A percentile compares a stretch with the other conserved stretches of the same genome.
phyloP scores from a whole-genome alignment of 306 rosid genomes.

The Cucumis cinereus region DNA sequence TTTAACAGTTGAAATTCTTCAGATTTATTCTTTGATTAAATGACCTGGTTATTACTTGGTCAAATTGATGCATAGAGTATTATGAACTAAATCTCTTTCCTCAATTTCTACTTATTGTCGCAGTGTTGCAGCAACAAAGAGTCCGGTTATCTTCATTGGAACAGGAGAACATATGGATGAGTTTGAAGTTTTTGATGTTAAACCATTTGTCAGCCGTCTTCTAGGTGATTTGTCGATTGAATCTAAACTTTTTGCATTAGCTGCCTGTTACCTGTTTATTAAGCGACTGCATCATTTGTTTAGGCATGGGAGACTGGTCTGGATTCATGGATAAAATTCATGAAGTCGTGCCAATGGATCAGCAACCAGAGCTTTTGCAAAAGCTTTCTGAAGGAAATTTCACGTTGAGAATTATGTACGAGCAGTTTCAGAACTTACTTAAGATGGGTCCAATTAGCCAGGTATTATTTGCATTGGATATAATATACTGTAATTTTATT shows the following conservation, averaged over 20 bases:
- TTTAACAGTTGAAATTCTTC: neutral
- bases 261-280: neutral
- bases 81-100: conserved; percentile 1
- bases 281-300: conserved; percentile 1
- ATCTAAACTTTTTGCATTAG: neutral
- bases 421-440: conserved; percentile 65
- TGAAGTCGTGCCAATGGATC: conserved; percentile 91
- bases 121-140: conserved; percentile 85
- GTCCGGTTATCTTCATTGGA: conserved; percentile 76
- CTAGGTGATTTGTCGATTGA: conserved; percentile 26
- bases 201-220: conserved; percentile 82
- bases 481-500: neutral
- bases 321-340: conserved; percentile 83
- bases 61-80: neutral
- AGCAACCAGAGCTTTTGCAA: conserved; percentile 74
- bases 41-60: neutral
- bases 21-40: neutral
- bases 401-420: conserved; percentile 77
- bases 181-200: conserved; percentile 79
- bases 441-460: conserved; percentile 72
- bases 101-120: conserved; percentile 2
- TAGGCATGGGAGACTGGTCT: conserved; percentile 84
- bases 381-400: conserved; percentile 78
- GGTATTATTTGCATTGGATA: conserved; percentile 25
- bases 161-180: conserved; percentile 87